Conservation (phyloP, 345 rosid species). For the Trapa bicornis region DNA sequence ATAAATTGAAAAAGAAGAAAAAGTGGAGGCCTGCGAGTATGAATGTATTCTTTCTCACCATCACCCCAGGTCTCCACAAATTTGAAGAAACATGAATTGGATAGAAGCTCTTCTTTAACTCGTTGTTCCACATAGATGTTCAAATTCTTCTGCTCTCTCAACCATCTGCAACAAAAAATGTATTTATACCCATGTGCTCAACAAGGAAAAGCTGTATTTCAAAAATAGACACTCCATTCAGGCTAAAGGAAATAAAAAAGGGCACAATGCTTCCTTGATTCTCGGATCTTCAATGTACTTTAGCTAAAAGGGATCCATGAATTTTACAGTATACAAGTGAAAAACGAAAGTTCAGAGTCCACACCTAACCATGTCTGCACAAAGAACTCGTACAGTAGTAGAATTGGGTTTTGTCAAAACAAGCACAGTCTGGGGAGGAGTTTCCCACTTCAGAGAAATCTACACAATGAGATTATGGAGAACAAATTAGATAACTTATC, state of each 20-base stretch:
- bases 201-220: background rate
- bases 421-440: constrained; percentile 78
- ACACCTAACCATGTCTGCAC: constrained; percentile 83
- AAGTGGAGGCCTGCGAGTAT: too few species aligned
- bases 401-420: constrained; percentile 89
- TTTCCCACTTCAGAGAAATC: constrained; percentile 96
- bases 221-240: background rate
- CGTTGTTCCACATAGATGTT: constrained; percentile 83
- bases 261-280: background rate
- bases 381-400: constrained; percentile 55
- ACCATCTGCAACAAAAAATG: constrained; percentile 48
- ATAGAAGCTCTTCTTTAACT: constrained; percentile 57
- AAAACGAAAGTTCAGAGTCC: constrained; percentile 5
- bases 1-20: too few species aligned
- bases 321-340: background rate
- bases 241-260: too few species aligned
- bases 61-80: constrained; percentile 86
- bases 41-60: constrained; percentile 33
- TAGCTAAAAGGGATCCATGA: background rate
- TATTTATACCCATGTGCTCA: background rate
- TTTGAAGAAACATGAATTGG: constrained; percentile 64
- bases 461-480: constrained; percentile 26
- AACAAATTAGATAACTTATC: constrained; percentile 15
- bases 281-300: background rate
- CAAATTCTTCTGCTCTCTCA: constrained; percentile 55